Base-by-base conservation (phyloP, 768 basidiomycete genomes). In the Pisolithus marmoratus region DNA sequence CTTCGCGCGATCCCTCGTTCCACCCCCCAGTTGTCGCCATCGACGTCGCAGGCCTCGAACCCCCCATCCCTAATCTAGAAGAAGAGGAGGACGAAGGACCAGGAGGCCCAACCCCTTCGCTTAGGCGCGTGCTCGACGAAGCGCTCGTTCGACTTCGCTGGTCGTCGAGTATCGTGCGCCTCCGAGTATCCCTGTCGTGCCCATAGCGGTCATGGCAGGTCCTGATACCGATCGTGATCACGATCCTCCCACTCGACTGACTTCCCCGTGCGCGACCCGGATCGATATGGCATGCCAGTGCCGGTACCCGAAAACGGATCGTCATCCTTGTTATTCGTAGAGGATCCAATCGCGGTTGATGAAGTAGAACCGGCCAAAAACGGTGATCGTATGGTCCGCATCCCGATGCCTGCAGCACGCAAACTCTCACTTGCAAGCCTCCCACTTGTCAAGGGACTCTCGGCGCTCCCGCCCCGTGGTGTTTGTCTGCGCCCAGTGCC, bases 361-460 rank as follows among this genome's bases (percentile, higher is more conserved):
- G 40, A 23, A 3, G 19, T 19, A 14, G 23, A 20, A 41, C 40
- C n/a, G 2, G 23, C 19, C 23, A 23, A 15, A 20, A 20, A 45
- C 50, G 57, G 46, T 56, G 58, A 2, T 62, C 60, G 15, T 38
- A 57, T 54, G 66, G 59, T 57, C 23, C 66, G 64, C 67, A 63
- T 74, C 27, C 74, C 76, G 51, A 90, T 70, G 9, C 88, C 89
- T 0, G 87, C 86, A 0, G 87, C 85, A 45, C 83, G 75, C 52
- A 90, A 61, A 15, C 81, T 82, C 64, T 89, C 85, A 4, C 84
- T 80, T 8, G 87, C 64, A 14, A 90, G 65, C 52, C 85, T 68
- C 11, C 63, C 69, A 45, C 67, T 74, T 51, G 69, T 69, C 24
- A 85, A 63, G 8, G 81, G 73, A 61, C 79, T 86, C 68, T 90